A percentile compares a stretch with the other conserved stretches of the same genome.
Evolutionary conservation across 1,139 yeast species (phyloP).

Genomic region (Pichia sp.): DNA sequence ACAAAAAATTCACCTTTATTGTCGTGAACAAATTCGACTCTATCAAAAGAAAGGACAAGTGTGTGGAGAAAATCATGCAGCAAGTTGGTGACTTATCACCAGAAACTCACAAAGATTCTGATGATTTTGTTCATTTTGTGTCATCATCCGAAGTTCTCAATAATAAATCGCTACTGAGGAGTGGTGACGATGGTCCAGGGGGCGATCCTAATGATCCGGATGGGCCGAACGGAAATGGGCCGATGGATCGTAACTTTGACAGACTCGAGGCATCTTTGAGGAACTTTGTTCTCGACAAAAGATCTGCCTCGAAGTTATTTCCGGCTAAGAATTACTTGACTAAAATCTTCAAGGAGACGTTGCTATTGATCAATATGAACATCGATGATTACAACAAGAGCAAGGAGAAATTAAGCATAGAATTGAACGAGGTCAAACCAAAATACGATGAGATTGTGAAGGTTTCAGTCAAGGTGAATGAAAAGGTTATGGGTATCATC

Average conservation of each 20-base stretch:
- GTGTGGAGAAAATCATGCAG: slow-evolving; percentile 70
- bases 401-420: slow-evolving; percentile 44
- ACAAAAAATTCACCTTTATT: slow-evolving; percentile 86
- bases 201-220: slow-evolving; percentile 36
- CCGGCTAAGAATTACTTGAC: slow-evolving; percentile 86
- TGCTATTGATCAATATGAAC: slow-evolving; percentile 57
- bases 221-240: slow-evolving; percentile 30
- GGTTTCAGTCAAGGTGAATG: slow-evolving; percentile 53
- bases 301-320: slow-evolving; percentile 81
- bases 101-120: slow-evolving; percentile 80
- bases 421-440: slow-evolving; percentile 59
- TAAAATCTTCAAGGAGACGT: slow-evolving; percentile 67
- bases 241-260: slow-evolving; percentile 67
- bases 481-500: slow-evolving; percentile 56
- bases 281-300: slow-evolving; percentile 80
- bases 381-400: slow-evolving; percentile 43
- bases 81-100: slow-evolving; percentile 90
- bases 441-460: slow-evolving; percentile 52
- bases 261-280: slow-evolving; percentile 79
- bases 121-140: slow-evolving; percentile 92
- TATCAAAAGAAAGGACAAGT: slow-evolving; percentile 73
- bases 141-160: slow-evolving; percentile 52
- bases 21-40: slow-evolving; percentile 91
- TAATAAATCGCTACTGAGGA: slow-evolving; percentile 16
- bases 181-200: slow-evolving; percentile 26